phyloP scores from a whole-genome alignment of 495 filamentous ascomycete species.

The Lasiosphaeris hirsuta region DNA sequence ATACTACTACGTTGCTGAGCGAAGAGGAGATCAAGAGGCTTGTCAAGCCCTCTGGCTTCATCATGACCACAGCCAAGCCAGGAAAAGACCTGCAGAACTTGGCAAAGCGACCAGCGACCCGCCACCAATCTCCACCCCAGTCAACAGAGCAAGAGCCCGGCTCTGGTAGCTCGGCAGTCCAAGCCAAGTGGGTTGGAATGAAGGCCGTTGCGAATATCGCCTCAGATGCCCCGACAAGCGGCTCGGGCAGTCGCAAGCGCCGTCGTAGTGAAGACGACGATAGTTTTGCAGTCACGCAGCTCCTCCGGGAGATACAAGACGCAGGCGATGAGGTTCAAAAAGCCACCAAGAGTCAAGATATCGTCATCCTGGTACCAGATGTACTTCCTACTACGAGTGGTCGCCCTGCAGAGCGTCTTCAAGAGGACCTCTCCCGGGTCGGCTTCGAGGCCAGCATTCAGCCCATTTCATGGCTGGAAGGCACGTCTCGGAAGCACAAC shows the following conservation, averaged over 20 bases:
- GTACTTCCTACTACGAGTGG: not conserved
- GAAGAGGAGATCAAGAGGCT: not conserved
- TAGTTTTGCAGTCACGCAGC: not conserved
- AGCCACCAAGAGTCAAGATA: not conserved
- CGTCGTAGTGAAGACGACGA: too few relatives aligned
- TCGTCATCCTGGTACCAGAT: conserved; percentile 9
- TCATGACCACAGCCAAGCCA: not conserved
- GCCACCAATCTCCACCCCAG: too few relatives aligned
- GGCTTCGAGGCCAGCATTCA: not conserved
- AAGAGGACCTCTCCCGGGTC: not conserved
- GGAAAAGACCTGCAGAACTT: too few relatives aligned
- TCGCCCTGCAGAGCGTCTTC: not conserved
- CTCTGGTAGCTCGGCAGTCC: too few relatives aligned
- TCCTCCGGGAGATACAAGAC: not conserved
- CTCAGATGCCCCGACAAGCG: too few relatives aligned
- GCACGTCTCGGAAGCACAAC: not conserved
- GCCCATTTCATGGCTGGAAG: not conserved
- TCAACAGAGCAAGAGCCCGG: too few relatives aligned
- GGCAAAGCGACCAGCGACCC: too few relatives aligned
- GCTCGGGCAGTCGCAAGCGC: too few relatives aligned
- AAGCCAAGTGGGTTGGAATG: too few relatives aligned
- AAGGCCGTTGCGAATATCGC: too few relatives aligned
- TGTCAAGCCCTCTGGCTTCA: conserved; percentile 1
- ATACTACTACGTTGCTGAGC: not conserved
- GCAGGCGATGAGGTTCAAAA: not conserved